These are phyloP conservation scores for Cyphellophora attinorum DNA, from an alignment of 2,329 filamentous ascomycete genomes.

Conservation along the genomic window DNA sequence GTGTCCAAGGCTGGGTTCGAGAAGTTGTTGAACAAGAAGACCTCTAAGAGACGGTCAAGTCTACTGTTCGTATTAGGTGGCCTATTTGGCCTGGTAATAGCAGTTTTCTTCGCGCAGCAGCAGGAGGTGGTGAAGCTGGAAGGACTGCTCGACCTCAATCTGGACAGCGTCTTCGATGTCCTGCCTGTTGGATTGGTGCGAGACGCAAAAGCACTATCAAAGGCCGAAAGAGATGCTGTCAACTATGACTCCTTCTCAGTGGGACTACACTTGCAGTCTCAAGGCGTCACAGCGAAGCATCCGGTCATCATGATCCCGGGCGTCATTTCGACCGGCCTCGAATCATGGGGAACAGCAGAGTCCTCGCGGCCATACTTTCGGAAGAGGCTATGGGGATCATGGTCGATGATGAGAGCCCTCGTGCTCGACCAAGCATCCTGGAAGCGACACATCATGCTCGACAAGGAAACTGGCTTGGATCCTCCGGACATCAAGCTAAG, in stretches of 20 bases:
- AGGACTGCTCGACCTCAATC: conserved; percentile 57
- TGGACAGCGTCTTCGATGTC: conserved; percentile 79
- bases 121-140: conserved; percentile 86
- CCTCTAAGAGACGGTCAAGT: conserved; percentile 63
- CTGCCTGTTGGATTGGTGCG: conserved; percentile 76
- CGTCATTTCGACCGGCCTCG: conserved; percentile 92
- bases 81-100: conserved; percentile 79
- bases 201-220: conserved; percentile 80
- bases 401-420: conserved; percentile 96
- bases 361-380: conserved; percentile 82
- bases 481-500: conserved; percentile 83
- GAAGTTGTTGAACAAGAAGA: conserved; percentile 21
- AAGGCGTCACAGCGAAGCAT: conserved; percentile 73
- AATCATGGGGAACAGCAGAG: conserved; percentile 90
- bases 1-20: conserved; percentile 42
- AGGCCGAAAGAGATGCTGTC: conserved; percentile 77
- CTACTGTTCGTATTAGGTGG: conserved; percentile 83
- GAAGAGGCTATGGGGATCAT: conserved; percentile 91
- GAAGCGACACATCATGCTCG: conserved; percentile 96
- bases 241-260: conserved; percentile 92
- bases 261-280: conserved; percentile 68
- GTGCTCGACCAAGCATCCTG: conserved; percentile 87
- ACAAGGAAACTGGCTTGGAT: conserved; percentile 82
- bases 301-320: conserved; percentile 96
- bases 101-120: conserved; percentile 79